phyloP scores from a whole-genome alignment of 176 grass and related monocot species.

The Carex kokanica region DNA sequence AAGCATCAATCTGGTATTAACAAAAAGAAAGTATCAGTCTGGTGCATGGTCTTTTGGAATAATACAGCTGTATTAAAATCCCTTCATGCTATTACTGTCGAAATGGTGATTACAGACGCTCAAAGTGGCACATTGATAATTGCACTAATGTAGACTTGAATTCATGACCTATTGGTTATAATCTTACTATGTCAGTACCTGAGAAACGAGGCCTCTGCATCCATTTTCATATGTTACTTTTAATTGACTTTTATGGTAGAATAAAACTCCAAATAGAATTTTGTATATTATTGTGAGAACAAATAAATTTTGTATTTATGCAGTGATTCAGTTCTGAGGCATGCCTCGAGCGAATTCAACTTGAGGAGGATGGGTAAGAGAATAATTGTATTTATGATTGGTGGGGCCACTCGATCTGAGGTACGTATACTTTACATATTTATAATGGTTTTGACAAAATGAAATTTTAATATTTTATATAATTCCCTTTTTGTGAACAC shows the following conservation, averaged over 20 bases:
- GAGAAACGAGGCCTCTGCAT: background rate
- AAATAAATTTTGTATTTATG: constrained; percentile 10
- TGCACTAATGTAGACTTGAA: background rate
- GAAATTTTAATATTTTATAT: background rate
- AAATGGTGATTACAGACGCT: background rate
- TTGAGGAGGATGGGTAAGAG: constrained; percentile 82
- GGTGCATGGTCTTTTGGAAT: background rate
- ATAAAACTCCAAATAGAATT: background rate
- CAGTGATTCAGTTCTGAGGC: constrained; percentile 77
- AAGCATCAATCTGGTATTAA: background rate
- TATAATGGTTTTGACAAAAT: constrained; percentile 7
- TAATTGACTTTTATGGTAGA: background rate
- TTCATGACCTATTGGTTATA: background rate
- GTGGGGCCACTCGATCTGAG: constrained; percentile 92
- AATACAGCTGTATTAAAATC: background rate
- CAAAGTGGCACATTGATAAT: background rate
- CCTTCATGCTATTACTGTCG: background rate
- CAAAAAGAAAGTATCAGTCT: background rate
- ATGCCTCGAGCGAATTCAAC: constrained; percentile 60
- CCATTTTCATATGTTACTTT: background rate
- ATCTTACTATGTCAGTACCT: background rate
- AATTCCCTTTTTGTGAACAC: background rate
- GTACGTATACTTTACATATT: constrained; percentile 26
- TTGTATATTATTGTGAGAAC: background rate
- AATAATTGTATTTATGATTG: constrained; percentile 89